phyloP scores from a whole-genome alignment of 1,284 basidiomycete genomes.

The Ceratobasidium sp. region DNA sequence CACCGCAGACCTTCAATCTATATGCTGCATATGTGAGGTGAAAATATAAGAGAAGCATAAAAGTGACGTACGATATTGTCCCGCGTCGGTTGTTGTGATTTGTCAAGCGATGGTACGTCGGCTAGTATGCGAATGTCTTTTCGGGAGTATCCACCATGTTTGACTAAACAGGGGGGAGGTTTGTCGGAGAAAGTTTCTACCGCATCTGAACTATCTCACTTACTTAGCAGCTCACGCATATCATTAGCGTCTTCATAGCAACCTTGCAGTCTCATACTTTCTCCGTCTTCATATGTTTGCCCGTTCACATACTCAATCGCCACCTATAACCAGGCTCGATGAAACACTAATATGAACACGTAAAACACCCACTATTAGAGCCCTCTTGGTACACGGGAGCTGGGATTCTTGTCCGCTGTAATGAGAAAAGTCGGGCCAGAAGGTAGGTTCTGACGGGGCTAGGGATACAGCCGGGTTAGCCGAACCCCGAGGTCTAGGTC shows the following conservation, averaged over 20 bases:
- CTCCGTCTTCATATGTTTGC: conserved; percentile 19
- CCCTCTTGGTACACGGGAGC: conserved; percentile 32
- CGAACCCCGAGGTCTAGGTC: conserved; percentile 6
- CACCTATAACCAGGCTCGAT: conserved; percentile 12
- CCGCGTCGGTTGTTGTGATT: conserved; percentile 29
- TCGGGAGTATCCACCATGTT: conserved; percentile 17
- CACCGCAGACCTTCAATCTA: conserved; percentile 31
- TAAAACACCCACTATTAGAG: conserved; percentile 38
- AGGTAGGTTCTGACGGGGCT: background rate
- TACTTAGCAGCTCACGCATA: conserved; percentile 35
- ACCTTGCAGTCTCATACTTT: conserved; percentile 29
- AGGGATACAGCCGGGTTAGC: conserved; percentile 17
- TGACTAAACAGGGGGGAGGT: background rate
- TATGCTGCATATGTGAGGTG: background rate
- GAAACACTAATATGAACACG: background rate
- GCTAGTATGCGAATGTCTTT: conserved; percentile 41
- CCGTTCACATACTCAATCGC: conserved; percentile 38
- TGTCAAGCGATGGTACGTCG: conserved; percentile 30
- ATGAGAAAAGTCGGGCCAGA: conserved; percentile 21
- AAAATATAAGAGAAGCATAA: conserved; percentile 6
- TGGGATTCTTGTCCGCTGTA: conserved; percentile 19
- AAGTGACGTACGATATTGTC: conserved; percentile 32
- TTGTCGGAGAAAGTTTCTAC: background rate
- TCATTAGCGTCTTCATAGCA: conserved; percentile 43
- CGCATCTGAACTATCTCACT: background rate